Base-by-base conservation (phyloP, 1,284 basidiomycete species). In the Boletus mariae region DNA sequence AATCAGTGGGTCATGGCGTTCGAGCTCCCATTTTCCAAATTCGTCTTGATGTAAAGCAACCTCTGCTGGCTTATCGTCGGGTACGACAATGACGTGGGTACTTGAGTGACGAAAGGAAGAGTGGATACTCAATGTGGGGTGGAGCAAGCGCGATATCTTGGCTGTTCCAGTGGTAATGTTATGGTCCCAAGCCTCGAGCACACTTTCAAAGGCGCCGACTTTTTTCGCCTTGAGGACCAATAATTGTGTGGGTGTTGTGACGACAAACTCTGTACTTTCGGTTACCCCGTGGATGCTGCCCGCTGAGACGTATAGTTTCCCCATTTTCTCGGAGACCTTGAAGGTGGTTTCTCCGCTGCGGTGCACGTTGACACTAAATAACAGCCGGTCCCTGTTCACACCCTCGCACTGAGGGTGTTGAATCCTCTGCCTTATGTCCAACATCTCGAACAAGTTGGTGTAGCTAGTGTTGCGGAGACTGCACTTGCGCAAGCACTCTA, bases 341-440 rank as follows among this genome's bases (percentile, higher is more conserved):
- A 63, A 63, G 4, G 52, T 54, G 10, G 59, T 54, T 46, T 53
- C 47, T 17, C 51, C 63, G 5, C 54, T 31, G 20, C 35, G 47
- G 26, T 57, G 47, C 0, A 49, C 59, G 47, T 64, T 62, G 0
- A 65, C 59, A 9, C 63, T 65, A 11, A 65, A 62, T 5, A 65
- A 53, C 1, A 62, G 48, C 1, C 61, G 46, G 20, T 61, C 41
- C 44, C 23, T 61, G 32, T 62, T 53, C 40, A n/a, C 28, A 1
- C 61, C 61, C 31, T 63, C 56, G 17, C 61, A 63, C 10, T 63
- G 63, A 17, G 61, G 63, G 42, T 61, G 56, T 31, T 65, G 61
- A 0, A 10, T 5, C 11, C 25, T 31, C 0, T 48, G 7, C 10
- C 46, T 57, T 6, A 65, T 29, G 32, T 60, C 47, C 49, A 62